Percentiles rank a stretch among this genome's conserved stretches.
These are phyloP conservation scores for Pestalotiopsis sp. DNA, from an alignment of 2,329 filamentous ascomycete genomes.

Conservation along the genomic window DNA sequence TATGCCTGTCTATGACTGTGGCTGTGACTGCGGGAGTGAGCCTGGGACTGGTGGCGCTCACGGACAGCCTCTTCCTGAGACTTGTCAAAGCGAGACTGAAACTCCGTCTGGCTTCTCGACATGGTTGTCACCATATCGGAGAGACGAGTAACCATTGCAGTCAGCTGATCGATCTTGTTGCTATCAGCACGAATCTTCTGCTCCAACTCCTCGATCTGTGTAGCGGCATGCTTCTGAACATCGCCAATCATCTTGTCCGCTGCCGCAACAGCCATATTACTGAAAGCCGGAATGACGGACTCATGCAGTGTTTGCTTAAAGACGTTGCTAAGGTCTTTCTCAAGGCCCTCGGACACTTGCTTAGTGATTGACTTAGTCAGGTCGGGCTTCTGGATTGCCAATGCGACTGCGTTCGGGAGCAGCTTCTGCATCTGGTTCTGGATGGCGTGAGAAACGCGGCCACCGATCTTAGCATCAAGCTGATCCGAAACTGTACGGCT, in stretches of 20 bases:
- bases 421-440: conserved; percentile 73
- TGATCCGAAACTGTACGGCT: conserved; percentile 72
- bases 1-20: conserved; percentile 15
- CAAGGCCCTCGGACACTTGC: conserved; percentile 68
- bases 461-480: conserved; percentile 68
- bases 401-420: conserved; percentile 68
- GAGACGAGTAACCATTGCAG: conserved; percentile 66
- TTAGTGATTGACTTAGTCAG: conserved; percentile 75
- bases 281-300: conserved; percentile 68
- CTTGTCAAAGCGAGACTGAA: conserved; percentile 67
- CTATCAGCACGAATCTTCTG: conserved; percentile 55
- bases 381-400: conserved; percentile 74
- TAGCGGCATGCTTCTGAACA: conserved; percentile 64
- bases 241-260: conserved; percentile 70
- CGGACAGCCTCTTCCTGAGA: conserved; percentile 53
- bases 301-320: conserved; percentile 62
- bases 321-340: conserved; percentile 70
- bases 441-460: conserved; percentile 66
- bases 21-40: background rate
- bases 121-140: conserved; percentile 71
- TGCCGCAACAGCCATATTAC: conserved; percentile 64
- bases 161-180: conserved; percentile 74
- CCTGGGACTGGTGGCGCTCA: conserved; percentile 37
- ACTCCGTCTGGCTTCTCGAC: conserved; percentile 68
- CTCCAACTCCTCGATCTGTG: conserved; percentile 53